Base-by-base conservation (phyloP, 305 asterid genomes). In the Fraxinus greggii region DNA sequence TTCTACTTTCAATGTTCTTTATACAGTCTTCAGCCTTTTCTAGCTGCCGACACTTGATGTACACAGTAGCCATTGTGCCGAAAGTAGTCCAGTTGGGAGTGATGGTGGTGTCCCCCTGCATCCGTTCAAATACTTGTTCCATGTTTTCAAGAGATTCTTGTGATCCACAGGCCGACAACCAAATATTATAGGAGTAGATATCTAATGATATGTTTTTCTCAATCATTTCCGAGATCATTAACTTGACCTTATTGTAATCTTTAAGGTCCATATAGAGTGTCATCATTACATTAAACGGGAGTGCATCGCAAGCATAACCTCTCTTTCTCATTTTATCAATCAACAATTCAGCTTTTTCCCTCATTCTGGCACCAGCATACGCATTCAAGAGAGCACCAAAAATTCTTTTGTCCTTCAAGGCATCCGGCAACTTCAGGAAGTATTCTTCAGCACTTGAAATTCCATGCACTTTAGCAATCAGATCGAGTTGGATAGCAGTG, bases 271-370 rank as follows among this genome's bases (percentile, higher is more conserved):
- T 88, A 76, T 92, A 96, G 73, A 94, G 98, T 1, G 98, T 94
- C 98, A 96, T 92, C 92, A 94, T 90, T 89, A 96, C 98, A 78
- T 96, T 96, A 87, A 65, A 94, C 0, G 98, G 95, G 72, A 93
- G 97, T 12, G 98, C 69, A 78, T 92, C 93, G 59, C 45, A 76
- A 31, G 97, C 89, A 65, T 91, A 94, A 67, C 95, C 93, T 83
- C 85, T 86, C 26, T 56, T 83, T 86, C 91, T 90, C 90, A 96
- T 88, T 86, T 88, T 83, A 32, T 87, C 93, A 86, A 96, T 86
- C 61, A 91, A 63, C 45, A 94, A 85, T 88, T 96, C 98, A 21
- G 98, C 98, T 73, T 94, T 88, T 76, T 93, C 94, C 89, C 83
- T 89, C 94, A 83, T 90, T 83, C 83, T 88, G 74, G 93, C 87